Conservation (phyloP, 2,329 filamentous ascomycete genomes). For the Emergomyces orientalis region DNA sequence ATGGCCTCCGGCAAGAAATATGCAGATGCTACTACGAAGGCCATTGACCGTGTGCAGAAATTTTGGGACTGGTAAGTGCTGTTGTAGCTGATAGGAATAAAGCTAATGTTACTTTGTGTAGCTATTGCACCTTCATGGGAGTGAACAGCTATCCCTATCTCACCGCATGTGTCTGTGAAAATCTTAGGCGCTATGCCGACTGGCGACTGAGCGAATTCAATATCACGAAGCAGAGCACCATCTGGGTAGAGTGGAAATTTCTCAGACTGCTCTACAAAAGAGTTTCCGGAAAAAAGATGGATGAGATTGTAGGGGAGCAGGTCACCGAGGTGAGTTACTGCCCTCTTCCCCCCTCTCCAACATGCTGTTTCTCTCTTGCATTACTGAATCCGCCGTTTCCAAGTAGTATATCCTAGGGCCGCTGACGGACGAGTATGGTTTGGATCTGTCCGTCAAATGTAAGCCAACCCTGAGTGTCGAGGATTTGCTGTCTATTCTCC, state of each 20-base stretch:
- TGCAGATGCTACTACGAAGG: no score
- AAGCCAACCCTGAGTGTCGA: conserved; percentile 3
- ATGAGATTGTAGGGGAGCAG: conserved; percentile 11
- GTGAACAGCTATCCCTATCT: no score
- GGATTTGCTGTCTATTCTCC: background rate
- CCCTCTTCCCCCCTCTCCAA: background rate
- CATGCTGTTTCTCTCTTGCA: background rate
- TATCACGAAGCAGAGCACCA: conserved; percentile 1
- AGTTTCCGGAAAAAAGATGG: conserved; percentile 5
- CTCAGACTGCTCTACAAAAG: conserved; percentile 7
- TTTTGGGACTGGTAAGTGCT: no score
- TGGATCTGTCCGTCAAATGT: no score
- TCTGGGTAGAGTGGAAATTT: background rate
- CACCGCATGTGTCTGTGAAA: background rate
- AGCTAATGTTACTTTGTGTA: no score
- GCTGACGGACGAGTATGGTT: background rate
- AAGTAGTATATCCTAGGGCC: background rate
- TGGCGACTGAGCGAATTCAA: no score
- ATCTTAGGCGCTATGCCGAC: background rate
- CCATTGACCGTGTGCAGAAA: no score
- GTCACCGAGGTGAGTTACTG: background rate
- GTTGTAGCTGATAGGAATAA: no score
- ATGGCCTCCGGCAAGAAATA: no score
- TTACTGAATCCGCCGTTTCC: background rate
- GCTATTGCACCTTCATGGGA: no score